Percentiles rank a stretch among this genome's conserved stretches.
Conservation (phyloP, 2,329 filamentous ascomycete genomes). For the Trichoderma semiorbis region DNA sequence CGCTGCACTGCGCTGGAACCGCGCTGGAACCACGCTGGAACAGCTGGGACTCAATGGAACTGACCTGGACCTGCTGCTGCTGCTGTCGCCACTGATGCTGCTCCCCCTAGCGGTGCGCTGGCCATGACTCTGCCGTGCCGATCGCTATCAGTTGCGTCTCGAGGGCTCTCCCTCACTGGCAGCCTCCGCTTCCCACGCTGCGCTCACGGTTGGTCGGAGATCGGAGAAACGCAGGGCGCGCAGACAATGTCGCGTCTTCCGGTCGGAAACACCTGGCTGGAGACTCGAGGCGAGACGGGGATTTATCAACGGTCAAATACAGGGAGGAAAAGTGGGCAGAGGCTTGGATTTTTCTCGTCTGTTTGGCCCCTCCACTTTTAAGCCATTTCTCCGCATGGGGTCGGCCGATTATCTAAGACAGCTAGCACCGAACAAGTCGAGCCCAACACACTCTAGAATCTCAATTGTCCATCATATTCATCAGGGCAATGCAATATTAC, state of each 20-base stretch:
- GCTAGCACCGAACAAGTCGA: background rate
- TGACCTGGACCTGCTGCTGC: constrained; percentile 1
- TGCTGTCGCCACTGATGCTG: background rate
- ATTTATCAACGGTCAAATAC: constrained; percentile 19
- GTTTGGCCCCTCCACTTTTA: constrained; percentile 15
- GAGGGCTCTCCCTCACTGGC: background rate
- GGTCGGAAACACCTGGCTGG: constrained; percentile 12
- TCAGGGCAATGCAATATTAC: background rate
- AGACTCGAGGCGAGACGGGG: constrained; percentile 16
- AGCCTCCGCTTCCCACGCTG: constrained; percentile 4
- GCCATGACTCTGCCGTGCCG: constrained; percentile 8
- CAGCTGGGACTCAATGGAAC: background rate
- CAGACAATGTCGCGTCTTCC: constrained; percentile 8
- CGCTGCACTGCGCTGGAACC: background rate
- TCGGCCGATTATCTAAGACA: constrained; percentile 4
- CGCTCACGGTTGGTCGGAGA: background rate
- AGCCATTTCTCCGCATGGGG: constrained; percentile 15
- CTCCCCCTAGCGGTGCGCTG: background rate
- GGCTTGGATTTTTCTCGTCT: constrained; percentile 13
- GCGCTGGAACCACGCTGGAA: background rate
- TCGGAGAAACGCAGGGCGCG: constrained; percentile 14
- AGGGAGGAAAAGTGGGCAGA: constrained; percentile 17
- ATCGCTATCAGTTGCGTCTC: background rate
- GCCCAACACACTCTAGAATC: background rate
- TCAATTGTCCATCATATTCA: background rate